These are phyloP conservation scores for Hibiscus mutabilis DNA, from an alignment of 345 rosid genomes.

Conservation along the genomic window DNA sequence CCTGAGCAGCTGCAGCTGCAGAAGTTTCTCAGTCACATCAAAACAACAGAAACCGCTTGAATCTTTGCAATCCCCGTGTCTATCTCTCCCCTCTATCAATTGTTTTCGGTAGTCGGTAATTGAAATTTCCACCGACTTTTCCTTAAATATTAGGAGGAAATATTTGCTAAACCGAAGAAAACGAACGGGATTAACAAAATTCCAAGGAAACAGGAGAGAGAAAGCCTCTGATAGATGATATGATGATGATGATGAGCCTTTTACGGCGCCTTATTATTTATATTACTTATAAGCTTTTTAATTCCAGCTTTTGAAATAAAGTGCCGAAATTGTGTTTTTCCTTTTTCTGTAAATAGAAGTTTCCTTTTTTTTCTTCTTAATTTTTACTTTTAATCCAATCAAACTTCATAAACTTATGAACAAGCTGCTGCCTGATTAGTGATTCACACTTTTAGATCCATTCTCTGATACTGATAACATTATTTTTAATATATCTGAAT, in stretches of 20 bases:
- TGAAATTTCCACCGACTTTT: neutral
- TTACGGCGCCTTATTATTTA: neutral
- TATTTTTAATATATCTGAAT: no score
- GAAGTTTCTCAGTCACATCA: neutral
- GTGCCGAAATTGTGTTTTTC: neutral
- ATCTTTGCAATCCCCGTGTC: neutral
- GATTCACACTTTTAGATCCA: neutral
- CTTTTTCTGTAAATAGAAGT: neutral
- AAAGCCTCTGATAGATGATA: neutral
- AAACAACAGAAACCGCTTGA: neutral
- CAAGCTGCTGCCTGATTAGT: neutral
- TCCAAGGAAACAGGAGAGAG: constrained; percentile 9
- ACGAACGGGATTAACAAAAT: constrained; percentile 1
- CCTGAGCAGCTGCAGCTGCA: neutral
- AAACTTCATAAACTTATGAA: neutral
- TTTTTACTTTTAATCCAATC: neutral
- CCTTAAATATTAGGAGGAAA: no score
- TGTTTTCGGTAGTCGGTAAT: neutral
- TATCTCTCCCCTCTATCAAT: neutral
- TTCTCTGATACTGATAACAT: no score
- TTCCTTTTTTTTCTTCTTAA: neutral
- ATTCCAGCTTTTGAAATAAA: neutral
- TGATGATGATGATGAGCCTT: neutral
- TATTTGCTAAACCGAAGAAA: neutral
- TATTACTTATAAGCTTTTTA: neutral